These are phyloP conservation scores for Sphaerosporella brunnea DNA, from an alignment of 495 filamentous ascomycete species.

Conservation along the genomic window DNA sequence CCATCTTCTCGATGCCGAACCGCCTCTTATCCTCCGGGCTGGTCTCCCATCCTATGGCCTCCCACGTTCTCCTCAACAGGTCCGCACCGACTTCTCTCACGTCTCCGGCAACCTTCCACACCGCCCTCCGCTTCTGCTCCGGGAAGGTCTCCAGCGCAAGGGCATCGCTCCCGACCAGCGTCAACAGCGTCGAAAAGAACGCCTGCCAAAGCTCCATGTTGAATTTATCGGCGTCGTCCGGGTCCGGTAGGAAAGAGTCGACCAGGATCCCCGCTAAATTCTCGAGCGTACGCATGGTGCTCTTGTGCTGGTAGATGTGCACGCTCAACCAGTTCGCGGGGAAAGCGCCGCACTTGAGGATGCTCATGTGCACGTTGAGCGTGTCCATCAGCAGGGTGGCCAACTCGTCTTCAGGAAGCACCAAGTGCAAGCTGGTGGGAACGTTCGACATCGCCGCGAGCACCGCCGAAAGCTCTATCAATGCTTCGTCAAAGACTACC, in stretches of 20 bases:
- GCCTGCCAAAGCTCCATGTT: conserved; percentile 85
- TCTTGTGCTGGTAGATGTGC: conserved; percentile 88
- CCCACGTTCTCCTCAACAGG: conserved; percentile 69
- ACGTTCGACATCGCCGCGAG: conserved; percentile 63
- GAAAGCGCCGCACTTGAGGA: conserved; percentile 78
- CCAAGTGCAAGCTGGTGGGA: conserved; percentile 46
- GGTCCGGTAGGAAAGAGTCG: conserved; percentile 60
- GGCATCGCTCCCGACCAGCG: conserved; percentile 70
- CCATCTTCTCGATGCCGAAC: conserved; percentile 68
- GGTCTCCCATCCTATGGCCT: conserved; percentile 93
- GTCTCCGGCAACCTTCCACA: conserved; percentile 98
- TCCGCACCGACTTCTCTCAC: conserved; percentile 82
- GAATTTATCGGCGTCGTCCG: conserved; percentile 83
- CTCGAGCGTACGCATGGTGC: conserved; percentile 74
- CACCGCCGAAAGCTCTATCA: conserved; percentile 76
- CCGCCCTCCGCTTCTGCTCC: conserved; percentile 84
- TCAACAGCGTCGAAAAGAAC: conserved; percentile 78
- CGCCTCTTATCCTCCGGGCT: conserved; percentile 43
- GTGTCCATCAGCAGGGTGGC: conserved; percentile 54
- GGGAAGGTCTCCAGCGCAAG: conserved; percentile 91
- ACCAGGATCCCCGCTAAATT: conserved; percentile 60
- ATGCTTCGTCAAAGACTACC: conserved; percentile 73
- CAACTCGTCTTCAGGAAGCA: conserved; percentile 58
- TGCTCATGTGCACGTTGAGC: conserved; percentile 70
- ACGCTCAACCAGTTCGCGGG: conserved; percentile 79